These are phyloP conservation scores for Coniferiporia sulphurascens DNA, from an alignment of 1,284 basidiomycete genomes.

Conservation along the genomic window DNA sequence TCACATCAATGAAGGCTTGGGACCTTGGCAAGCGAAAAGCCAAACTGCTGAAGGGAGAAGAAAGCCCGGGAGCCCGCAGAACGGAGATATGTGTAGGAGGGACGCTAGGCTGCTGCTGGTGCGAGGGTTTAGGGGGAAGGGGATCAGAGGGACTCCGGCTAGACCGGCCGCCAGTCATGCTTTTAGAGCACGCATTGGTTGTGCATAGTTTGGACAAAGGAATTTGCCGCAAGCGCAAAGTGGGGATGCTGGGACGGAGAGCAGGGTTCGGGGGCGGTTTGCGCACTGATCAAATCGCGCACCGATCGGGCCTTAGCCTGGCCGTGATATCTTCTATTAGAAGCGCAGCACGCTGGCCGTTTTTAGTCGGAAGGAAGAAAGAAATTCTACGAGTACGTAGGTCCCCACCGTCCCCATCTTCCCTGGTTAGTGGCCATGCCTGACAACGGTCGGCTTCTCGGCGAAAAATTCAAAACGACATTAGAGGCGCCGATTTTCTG, in stretches of 20 bases:
- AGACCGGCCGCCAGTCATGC: not conserved
- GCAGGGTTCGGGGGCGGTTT: not conserved
- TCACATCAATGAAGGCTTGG: not conserved
- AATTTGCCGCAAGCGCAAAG: conserved; percentile 6
- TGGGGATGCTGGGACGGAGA: not conserved
- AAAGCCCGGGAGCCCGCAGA: no score
- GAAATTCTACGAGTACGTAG: conserved; percentile 1
- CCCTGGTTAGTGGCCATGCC: not conserved
- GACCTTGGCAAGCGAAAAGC: not conserved
- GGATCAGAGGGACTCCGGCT: not conserved
- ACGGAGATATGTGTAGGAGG: no score
- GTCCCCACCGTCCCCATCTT: not conserved
- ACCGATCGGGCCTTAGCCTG: not conserved
- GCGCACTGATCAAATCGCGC: conserved; percentile 3
- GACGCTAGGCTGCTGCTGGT: not conserved
- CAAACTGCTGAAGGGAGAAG: no score
- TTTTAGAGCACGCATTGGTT: not conserved
- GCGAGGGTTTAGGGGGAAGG: not conserved
- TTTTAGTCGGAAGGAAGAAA: conserved; percentile 6
- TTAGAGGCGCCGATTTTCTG: not conserved
- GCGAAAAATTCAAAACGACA: not conserved
- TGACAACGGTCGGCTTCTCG: not conserved
- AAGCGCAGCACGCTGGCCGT: conserved; percentile 6
- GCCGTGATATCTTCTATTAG: conserved; percentile 11
- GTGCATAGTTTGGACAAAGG: conserved; percentile 3